A percentile compares a stretch with the other conserved stretches of the same genome.
These are phyloP conservation scores for Ceratobasidium theobromae DNA, from an alignment of 1,284 basidiomycete genomes.

Conservation along the genomic window DNA sequence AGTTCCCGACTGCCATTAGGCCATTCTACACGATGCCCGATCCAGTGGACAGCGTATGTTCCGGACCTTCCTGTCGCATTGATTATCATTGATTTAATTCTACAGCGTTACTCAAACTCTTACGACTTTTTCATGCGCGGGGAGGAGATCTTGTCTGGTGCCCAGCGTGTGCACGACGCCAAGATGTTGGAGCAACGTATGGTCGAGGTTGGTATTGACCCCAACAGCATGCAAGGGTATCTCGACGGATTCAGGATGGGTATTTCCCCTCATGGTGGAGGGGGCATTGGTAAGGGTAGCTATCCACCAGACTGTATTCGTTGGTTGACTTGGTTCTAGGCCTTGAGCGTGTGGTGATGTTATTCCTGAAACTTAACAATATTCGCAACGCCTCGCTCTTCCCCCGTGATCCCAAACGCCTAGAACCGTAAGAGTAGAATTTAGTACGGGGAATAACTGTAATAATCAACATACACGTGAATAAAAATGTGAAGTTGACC, in stretches of 20 bases:
- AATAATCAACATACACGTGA: neutral
- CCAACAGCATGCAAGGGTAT: conserved; percentile 85
- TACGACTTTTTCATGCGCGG: conserved; percentile 99
- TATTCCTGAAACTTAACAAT: conserved; percentile 94
- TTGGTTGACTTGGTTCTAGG: conserved; percentile 42
- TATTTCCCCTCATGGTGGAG: conserved; percentile 85
- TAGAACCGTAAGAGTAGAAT: conserved; percentile 42
- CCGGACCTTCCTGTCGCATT: conserved; percentile 17
- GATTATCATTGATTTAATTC: conserved; percentile 14
- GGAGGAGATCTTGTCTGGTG: conserved; percentile 96
- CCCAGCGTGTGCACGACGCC: conserved; percentile 95
- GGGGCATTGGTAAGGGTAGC: conserved; percentile 61
- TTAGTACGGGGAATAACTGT: too few relatives aligned
- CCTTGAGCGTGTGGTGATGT: conserved; percentile 93
- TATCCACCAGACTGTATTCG: neutral
- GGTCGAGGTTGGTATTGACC: conserved; percentile 71
- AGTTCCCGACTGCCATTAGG: conserved; percentile 89
- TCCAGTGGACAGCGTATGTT: conserved; percentile 75
- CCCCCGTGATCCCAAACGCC: conserved; percentile 82
- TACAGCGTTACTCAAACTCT: conserved; percentile 93
- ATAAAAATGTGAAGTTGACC: neutral
- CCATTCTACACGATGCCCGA: conserved; percentile 99
- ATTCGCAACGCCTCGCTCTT: conserved; percentile 92
- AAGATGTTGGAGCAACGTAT: conserved; percentile 80
- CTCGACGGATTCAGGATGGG: conserved; percentile 94